These are phyloP conservation scores for Mycogone perniciosa DNA, from an alignment of 2,329 filamentous ascomycete species.

Conservation along the genomic window DNA sequence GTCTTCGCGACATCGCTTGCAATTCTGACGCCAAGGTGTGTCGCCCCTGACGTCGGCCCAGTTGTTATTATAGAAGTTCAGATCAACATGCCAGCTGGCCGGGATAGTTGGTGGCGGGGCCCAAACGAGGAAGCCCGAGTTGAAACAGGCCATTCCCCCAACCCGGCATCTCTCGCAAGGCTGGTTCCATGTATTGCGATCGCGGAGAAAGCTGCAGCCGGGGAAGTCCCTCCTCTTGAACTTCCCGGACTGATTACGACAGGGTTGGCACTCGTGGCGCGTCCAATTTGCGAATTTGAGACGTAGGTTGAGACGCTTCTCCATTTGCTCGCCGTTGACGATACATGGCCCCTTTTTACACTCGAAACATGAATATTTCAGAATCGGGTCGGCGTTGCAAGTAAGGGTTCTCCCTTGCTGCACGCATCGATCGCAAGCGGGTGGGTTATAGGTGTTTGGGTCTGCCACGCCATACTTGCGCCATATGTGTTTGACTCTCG, in stretches of 20 bases:
- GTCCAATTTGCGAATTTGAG: constrained; percentile 18
- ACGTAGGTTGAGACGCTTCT: constrained; percentile 14
- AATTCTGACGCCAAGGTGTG: constrained; percentile 15
- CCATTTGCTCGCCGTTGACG: constrained; percentile 9
- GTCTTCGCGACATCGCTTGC: constrained; percentile 13
- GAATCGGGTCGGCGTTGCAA: constrained; percentile 20
- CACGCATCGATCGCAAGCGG: constrained; percentile 15
- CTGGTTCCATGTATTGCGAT: constrained; percentile 16
- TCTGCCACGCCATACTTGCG: constrained; percentile 15
- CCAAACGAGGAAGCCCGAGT: constrained; percentile 11
- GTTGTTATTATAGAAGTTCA: constrained; percentile 10
- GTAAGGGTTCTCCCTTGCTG: too few relatives aligned
- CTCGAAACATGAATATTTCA: constrained; percentile 15
- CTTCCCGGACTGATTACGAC: constrained; percentile 12
- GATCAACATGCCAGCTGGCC: constrained; percentile 10
- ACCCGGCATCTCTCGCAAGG: constrained; percentile 18
- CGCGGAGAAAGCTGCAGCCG: constrained; percentile 20
- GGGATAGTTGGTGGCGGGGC: constrained; percentile 11
- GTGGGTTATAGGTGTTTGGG: constrained; percentile 8
- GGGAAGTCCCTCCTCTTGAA: neutral
- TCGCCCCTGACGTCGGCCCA: constrained; percentile 15
- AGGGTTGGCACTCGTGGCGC: constrained; percentile 20
- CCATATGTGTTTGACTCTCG: constrained; percentile 2
- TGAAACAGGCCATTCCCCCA: constrained; percentile 17
- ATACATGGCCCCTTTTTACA: constrained; percentile 13